Base-by-base conservation (phyloP, 768 basidiomycete genomes). In the Pleurotus salmoneostramineus region DNA sequence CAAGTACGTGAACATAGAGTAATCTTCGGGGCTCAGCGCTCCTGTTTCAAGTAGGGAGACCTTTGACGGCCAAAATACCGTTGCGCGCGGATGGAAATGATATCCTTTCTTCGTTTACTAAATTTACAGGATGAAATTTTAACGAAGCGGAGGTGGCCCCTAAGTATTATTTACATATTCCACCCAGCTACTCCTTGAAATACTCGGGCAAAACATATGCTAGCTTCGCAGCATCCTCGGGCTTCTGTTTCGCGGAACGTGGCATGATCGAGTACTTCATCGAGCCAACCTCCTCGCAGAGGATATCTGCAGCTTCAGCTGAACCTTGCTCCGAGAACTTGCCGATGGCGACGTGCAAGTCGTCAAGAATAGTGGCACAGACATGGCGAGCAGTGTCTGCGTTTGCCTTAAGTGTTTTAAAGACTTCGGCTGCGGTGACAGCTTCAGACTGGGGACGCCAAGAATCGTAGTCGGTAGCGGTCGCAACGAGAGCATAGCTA, bases 381-480 rank as follows among this genome's bases (percentile, higher is more conserved):
- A 93, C 89, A 56, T 83, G 81, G 51, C 93, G 87, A 12, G 93
- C 88, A 8, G 89, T 89, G n/a, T 87, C 82, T 2, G 95, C 93
- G 69, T 99, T 99, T 21, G 82, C 80, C 50, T 85, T 79, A 40
- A 98, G 84, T 1, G 91, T 95, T 71, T 91, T 89, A 78, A 95
- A 80, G 32, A 98, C 93, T 64, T 97, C 92, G 3, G 90, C 87
- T 2, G 93, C 87, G 1, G 96, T 98, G 56, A 98, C 96, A 4
- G 88, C 80, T 8, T 83, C 89, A 31, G 85, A 82, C 35, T 88
- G 80, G 3, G 85, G 85, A 33, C 95, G 77, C 95, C 95, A 99
- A 1, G 94, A 88, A 71, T 98, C 96, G 70, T 96, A 98, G 74
- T 98, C 95, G 3, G 96, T 98, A 21, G 88, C 81, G 1, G 89